Percentiles rank a stretch among this genome's conserved stretches.
phyloP scores from a whole-genome alignment of 441 rosid species.

The Omphalea diandra region DNA sequence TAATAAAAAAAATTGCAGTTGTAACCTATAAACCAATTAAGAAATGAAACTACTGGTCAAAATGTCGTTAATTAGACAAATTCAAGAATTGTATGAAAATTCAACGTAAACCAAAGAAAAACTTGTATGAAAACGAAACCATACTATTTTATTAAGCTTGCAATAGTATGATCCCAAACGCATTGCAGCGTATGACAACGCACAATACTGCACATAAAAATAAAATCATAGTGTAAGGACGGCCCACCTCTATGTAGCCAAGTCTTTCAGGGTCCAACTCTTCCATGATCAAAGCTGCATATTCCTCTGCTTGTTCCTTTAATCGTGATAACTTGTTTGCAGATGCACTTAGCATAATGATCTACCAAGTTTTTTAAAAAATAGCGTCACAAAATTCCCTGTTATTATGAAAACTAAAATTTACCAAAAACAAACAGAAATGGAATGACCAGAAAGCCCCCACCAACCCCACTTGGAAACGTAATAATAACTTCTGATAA shows the following conservation, averaged over 20 bases:
- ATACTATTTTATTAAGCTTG: neutral
- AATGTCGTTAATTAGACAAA: neutral
- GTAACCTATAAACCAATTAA: neutral
- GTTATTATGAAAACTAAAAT: neutral
- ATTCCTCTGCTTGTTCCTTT: conserved; percentile 92
- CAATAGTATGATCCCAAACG: too few species aligned
- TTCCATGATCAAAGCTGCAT: conserved; percentile 95
- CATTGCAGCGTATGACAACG: too few species aligned
- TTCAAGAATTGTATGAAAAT: too few species aligned
- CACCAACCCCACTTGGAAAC: conserved; percentile 44
- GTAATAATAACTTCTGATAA: neutral
- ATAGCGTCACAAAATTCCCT: too few species aligned
- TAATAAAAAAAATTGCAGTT: too few species aligned
- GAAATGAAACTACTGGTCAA: neutral
- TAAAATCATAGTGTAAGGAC: conserved; percentile 3
- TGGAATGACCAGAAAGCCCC: conserved; percentile 36
- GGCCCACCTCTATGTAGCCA: conserved; percentile 93
- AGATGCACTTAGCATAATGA: conserved; percentile 92
- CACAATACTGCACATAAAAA: neutral
- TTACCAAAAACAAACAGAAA: neutral
- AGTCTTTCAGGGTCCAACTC: conserved; percentile 95
- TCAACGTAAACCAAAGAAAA: too few species aligned
- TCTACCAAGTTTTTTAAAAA: conserved; percentile 42
- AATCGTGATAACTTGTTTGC: conserved; percentile 91
- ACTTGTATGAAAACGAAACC: conserved; percentile 2